A percentile compares a stretch with the other conserved stretches of the same genome.
phyloP scores from a whole-genome alignment of 257 asterid genomes.

The Cinchona pubescens region DNA sequence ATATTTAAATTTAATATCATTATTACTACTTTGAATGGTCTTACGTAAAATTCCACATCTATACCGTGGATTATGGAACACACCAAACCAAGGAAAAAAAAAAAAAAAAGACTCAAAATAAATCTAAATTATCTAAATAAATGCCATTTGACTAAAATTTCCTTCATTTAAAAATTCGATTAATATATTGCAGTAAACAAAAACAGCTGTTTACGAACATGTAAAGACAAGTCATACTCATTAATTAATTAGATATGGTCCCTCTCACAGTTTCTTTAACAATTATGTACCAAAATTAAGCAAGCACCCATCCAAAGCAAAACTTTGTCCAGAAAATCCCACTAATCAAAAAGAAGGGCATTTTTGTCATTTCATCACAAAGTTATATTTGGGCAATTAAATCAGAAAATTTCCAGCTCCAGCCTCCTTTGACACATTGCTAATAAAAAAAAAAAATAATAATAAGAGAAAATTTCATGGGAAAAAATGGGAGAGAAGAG shows the following conservation, averaged over 20 bases:
- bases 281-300: background rate
- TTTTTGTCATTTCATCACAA: background rate
- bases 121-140: background rate
- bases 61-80: constrained; percentile 17
- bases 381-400: background rate
- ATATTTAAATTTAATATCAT: background rate
- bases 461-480: background rate
- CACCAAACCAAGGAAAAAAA: background rate
- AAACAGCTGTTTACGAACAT: constrained; percentile 23
- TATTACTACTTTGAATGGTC: constrained; percentile 32
- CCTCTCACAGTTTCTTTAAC: background rate
- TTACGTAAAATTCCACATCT: constrained; percentile 19
- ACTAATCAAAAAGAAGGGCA: background rate
- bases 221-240: constrained; percentile 7
- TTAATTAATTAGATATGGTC: constrained; percentile 4
- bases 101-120: background rate
- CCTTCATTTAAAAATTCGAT: constrained; percentile 23
- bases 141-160: constrained; percentile 16
- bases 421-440: background rate
- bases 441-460: no score
- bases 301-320: background rate
- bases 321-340: background rate
- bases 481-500: background rate
- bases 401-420: background rate
- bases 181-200: constrained; percentile 11